Evolutionary conservation across 2,329 filamentous ascomycete species (phyloP).

Genomic region (Corinectria fuckeliana): DNA sequence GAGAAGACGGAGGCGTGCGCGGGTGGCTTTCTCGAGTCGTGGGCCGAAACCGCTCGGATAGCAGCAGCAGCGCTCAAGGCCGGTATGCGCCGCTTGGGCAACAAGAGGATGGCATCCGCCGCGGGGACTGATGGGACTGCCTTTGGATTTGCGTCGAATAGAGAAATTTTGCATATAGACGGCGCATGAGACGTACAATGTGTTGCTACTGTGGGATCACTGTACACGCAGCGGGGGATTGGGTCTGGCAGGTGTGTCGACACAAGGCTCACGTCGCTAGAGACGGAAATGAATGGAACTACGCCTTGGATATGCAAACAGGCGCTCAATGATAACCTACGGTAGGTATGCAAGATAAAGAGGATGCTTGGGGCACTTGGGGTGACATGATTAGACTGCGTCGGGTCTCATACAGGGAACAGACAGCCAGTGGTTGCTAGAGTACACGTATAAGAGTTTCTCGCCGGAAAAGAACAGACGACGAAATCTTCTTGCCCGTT

Average conservation of each 20-base stretch:
- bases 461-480: conserved; percentile 5
- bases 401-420: conserved; percentile 22
- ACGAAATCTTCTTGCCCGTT: not conserved
- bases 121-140: conserved; percentile 31
- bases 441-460: conserved; percentile 24
- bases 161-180: conserved; percentile 50
- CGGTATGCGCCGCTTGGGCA: conserved; percentile 52
- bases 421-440: conserved; percentile 20
- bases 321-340: conserved; percentile 18
- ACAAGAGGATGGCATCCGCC: conserved; percentile 44
- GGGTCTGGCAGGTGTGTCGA: not conserved
- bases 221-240: conserved; percentile 9
- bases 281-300: conserved; percentile 7
- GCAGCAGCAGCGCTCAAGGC: conserved; percentile 48
- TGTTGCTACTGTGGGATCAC: conserved; percentile 26
- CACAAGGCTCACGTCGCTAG: not conserved
- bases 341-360: conserved; percentile 19
- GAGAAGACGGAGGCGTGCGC: conserved; percentile 52
- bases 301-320: conserved; percentile 4
- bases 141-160: conserved; percentile 30
- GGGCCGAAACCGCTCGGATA: conserved; percentile 47
- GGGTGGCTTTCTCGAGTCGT: conserved; percentile 57
- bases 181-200: conserved; percentile 32
- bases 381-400: conserved; percentile 29
- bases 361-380: conserved; percentile 9